Evolutionary conservation across 2,329 filamentous ascomycete species (phyloP).

Genomic region (Phaeosphaeria sp.): DNA sequence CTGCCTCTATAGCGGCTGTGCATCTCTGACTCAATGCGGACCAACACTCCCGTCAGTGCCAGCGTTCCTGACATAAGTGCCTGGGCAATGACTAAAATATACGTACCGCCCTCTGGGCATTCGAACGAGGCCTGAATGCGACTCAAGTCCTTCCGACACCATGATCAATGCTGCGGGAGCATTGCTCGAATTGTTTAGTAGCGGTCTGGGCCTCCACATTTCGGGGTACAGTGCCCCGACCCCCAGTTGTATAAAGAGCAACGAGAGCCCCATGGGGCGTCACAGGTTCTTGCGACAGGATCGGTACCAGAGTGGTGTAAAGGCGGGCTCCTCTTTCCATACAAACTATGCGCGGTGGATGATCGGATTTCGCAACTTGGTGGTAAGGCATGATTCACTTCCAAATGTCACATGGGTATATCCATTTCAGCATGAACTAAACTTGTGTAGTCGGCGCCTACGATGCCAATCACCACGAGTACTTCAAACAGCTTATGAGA

Average conservation of each 20-base stretch:
- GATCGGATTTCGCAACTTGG: no score
- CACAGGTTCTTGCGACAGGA: not conserved
- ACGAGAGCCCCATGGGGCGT: not conserved
- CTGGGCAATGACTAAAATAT: not conserved
- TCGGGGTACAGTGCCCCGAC: not conserved
- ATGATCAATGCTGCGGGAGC: not conserved
- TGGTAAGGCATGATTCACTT: not conserved
- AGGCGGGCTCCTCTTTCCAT: not conserved
- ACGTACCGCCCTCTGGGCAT: not conserved
- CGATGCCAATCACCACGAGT: not conserved
- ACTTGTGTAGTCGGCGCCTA: not conserved
- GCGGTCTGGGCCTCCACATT: not conserved
- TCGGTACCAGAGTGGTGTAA: not conserved
- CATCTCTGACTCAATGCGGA: not conserved
- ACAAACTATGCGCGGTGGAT: not conserved
- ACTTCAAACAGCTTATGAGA: not conserved
- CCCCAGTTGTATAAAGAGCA: not conserved
- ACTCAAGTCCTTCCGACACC: not conserved
- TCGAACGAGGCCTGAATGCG: not conserved
- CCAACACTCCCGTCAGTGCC: not conserved
- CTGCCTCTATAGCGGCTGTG: not conserved
- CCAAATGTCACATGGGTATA: not conserved
- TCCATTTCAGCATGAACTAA: not conserved
- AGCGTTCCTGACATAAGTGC: not conserved
- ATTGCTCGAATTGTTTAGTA: not conserved